Percentiles rank a stretch among this genome's conserved stretches.
Conservation (phyloP, 192 early-diverging fungal species). For the Cladochytrium replicatum region DNA sequence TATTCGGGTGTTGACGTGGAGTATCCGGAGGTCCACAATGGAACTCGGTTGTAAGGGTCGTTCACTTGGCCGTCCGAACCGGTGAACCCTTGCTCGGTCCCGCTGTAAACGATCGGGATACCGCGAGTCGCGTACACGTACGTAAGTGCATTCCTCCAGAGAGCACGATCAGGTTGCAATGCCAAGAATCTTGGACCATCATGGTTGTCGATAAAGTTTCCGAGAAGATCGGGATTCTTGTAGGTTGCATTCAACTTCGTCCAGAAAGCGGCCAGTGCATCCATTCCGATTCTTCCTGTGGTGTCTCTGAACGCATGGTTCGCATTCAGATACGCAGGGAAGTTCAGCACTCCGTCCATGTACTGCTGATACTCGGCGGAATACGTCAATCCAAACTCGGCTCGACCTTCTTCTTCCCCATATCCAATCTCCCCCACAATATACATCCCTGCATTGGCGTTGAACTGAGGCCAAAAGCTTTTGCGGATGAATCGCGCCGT, state of each 20-base stretch:
- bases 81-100: conserved; percentile 20
- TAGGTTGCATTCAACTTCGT: conserved; percentile 21
- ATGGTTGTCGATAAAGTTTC: conserved; percentile 20
- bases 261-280: not conserved
- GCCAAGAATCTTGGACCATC: conserved; percentile 12
- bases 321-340: not conserved
- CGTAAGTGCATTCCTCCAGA: conserved; percentile 14
- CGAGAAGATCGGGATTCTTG: too few species aligned
- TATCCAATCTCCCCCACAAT: conserved; percentile 12
- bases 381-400: not conserved
- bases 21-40: conserved; percentile 15
- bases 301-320: not conserved
- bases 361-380: not conserved
- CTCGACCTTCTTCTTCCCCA: not conserved
- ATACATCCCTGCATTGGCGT: conserved; percentile 18
- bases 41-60: conserved; percentile 16
- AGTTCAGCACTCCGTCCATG: not conserved
- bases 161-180: conserved; percentile 13
- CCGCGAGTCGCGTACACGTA: conserved; percentile 11
- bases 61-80: not conserved
- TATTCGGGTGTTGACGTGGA: too few species aligned
- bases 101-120: conserved; percentile 16
- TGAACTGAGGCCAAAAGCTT: conserved; percentile 28
- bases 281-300: not conserved
- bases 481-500: conserved; percentile 30